Percentiles rank a stretch among this genome's conserved stretches.
Evolutionary conservation across 495 filamentous ascomycete genomes (phyloP).

Genomic region (Paragyromitra xinjiangensis): DNA sequence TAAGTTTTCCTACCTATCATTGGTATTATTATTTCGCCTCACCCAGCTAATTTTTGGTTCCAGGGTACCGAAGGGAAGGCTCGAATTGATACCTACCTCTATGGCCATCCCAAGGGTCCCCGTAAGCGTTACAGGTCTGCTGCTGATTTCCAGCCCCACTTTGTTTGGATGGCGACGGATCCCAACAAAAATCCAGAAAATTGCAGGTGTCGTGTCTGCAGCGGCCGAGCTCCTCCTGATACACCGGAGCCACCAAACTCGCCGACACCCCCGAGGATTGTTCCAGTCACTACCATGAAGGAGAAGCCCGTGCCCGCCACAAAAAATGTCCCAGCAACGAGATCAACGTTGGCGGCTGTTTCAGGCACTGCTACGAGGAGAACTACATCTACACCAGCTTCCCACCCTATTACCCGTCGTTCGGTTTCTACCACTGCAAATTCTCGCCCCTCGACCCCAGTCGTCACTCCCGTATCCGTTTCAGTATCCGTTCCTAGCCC

Average conservation of each 20-base stretch:
- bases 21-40: constrained; percentile 10
- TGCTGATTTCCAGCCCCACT: constrained; percentile 69
- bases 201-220: constrained; percentile 67
- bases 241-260: constrained; percentile 46
- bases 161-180: constrained; percentile 68
- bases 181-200: constrained; percentile 65
- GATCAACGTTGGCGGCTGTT: constrained; percentile 25
- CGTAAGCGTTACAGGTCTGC: constrained; percentile 69
- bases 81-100: constrained; percentile 69
- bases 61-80: constrained; percentile 59
- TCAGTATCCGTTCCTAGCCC: constrained; percentile 10
- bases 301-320: constrained; percentile 26
- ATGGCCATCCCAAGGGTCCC: constrained; percentile 68
- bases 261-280: constrained; percentile 39
- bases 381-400: constrained; percentile 33
- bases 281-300: constrained; percentile 12
- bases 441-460: constrained; percentile 38
- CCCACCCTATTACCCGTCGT: constrained; percentile 30
- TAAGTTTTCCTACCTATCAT: constrained; percentile 18
- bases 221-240: constrained; percentile 42
- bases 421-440: constrained; percentile 29
- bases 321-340: constrained; percentile 38
- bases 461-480: not conserved
- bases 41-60: constrained; percentile 20
- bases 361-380: constrained; percentile 32